These are phyloP conservation scores for Penicillium angulare DNA, from an alignment of 495 filamentous ascomycete species.

Conservation along the genomic window DNA sequence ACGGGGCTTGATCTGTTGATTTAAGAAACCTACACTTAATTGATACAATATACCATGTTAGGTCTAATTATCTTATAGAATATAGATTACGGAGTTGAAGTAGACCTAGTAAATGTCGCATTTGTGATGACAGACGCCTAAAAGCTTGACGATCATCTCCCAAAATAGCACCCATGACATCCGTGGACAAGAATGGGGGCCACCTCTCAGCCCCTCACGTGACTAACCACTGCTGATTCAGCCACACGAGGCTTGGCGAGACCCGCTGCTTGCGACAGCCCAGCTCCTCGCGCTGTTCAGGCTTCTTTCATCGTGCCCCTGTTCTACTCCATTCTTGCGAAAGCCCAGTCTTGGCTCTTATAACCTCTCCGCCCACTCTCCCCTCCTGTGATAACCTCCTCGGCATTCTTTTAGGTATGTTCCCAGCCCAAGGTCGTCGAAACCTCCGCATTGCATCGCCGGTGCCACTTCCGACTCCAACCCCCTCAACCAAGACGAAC, in stretches of 20 bases:
- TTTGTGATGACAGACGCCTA: too few species aligned
- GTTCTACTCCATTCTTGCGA: constrained; percentile 10
- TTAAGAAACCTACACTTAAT: too few species aligned
- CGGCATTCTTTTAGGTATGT: neutral
- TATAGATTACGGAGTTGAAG: too few species aligned
- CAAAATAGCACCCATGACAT: too few species aligned
- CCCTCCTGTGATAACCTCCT: neutral
- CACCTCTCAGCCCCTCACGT: constrained; percentile 2
- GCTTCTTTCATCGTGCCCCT: constrained; percentile 21
- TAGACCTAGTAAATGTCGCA: too few species aligned
- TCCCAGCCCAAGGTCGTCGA: too few species aligned
- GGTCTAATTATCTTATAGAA: too few species aligned
- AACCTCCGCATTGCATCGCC: neutral
- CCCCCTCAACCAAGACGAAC: constrained; percentile 2
- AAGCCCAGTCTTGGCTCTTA: constrained; percentile 2
- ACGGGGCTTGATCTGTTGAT: too few species aligned
- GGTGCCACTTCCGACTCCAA: neutral
- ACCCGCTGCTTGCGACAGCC: constrained; percentile 42
- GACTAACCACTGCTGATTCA: constrained; percentile 1
- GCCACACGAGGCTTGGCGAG: constrained; percentile 34
- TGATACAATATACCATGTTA: too few species aligned
- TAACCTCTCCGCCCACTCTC: neutral
- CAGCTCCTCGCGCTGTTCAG: constrained; percentile 18
- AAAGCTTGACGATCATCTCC: neutral
- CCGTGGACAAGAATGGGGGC: too few species aligned